Percentiles rank a stretch among this genome's conserved stretches.
phyloP scores from a whole-genome alignment of 2,329 filamentous ascomycete genomes.

The Trichoderma polysporum region DNA sequence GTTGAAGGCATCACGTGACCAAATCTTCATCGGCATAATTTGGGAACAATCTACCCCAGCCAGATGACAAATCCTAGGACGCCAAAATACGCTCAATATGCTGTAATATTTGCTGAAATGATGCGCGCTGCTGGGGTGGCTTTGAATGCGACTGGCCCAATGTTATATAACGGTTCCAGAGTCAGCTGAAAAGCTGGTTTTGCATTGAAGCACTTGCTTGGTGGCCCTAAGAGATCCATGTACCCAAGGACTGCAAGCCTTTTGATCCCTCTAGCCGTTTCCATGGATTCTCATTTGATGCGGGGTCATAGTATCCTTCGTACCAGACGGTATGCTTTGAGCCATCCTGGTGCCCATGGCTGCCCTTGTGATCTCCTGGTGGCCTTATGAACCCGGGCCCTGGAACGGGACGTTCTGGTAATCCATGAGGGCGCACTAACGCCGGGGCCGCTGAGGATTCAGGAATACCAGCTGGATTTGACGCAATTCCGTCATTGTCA shows the following conservation, averaged over 20 bases:
- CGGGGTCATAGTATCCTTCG: conserved; percentile 66
- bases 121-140: background rate
- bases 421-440: conserved; percentile 35
- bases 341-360: conserved; percentile 8
- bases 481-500: background rate
- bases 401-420: conserved; percentile 35
- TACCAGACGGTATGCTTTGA: conserved; percentile 51
- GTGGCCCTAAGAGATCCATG: conserved; percentile 41
- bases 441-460: conserved; percentile 22
- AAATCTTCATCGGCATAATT: background rate
- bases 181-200: background rate
- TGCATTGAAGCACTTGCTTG: background rate
- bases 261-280: conserved; percentile 50
- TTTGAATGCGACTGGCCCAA: background rate
- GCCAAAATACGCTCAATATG: background rate
- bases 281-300: conserved; percentile 74
- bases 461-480: background rate
- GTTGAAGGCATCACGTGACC: conserved; percentile 6
- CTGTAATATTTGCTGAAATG: background rate
- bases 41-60: background rate
- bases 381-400: conserved; percentile 19
- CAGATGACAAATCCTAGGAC: background rate
- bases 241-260: conserved; percentile 45
- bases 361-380: conserved; percentile 5
- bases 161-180: background rate